phyloP scores from a whole-genome alignment of 2,329 filamentous ascomycete genomes.

The Ambrosiella xylebori region DNA sequence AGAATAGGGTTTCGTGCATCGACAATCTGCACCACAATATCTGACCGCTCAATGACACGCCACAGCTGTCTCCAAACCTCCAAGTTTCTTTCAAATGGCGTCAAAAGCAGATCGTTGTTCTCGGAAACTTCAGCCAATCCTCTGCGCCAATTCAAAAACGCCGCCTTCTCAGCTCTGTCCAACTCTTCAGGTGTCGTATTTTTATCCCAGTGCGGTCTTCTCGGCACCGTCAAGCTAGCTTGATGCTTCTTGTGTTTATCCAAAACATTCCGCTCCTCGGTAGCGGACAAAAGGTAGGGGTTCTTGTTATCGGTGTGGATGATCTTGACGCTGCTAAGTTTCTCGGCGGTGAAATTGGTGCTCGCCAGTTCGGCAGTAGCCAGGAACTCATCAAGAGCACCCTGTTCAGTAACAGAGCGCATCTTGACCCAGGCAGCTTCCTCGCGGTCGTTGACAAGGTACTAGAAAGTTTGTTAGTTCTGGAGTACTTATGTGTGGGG shows the following conservation, averaged over 20 bases:
- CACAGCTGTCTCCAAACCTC: slow-evolving; percentile 97
- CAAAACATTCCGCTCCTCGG: slow-evolving; percentile 62
- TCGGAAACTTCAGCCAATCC: slow-evolving; percentile 86
- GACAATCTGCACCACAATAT: slow-evolving; percentile 93
- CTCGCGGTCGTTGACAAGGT: slow-evolving; percentile 77
- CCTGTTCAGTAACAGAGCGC: slow-evolving; percentile 96
- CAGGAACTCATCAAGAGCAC: slow-evolving; percentile 88
- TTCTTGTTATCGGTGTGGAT: slow-evolving; percentile 95
- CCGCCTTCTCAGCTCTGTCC: slow-evolving; percentile 61
- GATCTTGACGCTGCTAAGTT: slow-evolving; percentile 98
- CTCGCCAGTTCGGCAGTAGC: slow-evolving; percentile 92
- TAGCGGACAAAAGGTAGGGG: slow-evolving; percentile 71
- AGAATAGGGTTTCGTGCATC: slow-evolving; percentile 88
- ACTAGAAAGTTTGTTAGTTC: slow-evolving; percentile 29
- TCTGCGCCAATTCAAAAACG: slow-evolving; percentile 73
- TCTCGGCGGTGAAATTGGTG: slow-evolving; percentile 96
- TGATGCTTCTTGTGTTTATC: slow-evolving; percentile 73
- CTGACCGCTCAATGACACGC: slow-evolving; percentile 93
- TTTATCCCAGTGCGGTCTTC: slow-evolving; percentile 76
- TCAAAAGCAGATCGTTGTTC: slow-evolving; percentile 88
- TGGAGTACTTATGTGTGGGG: background rate
- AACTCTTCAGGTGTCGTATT: slow-evolving; percentile 70
- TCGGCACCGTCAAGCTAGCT: slow-evolving; percentile 66
- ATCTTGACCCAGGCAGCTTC: slow-evolving; percentile 98
- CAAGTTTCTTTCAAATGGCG: slow-evolving; percentile 89